phyloP scores from a whole-genome alignment of 495 filamentous ascomycete genomes.

The Neurospora sp. region DNA sequence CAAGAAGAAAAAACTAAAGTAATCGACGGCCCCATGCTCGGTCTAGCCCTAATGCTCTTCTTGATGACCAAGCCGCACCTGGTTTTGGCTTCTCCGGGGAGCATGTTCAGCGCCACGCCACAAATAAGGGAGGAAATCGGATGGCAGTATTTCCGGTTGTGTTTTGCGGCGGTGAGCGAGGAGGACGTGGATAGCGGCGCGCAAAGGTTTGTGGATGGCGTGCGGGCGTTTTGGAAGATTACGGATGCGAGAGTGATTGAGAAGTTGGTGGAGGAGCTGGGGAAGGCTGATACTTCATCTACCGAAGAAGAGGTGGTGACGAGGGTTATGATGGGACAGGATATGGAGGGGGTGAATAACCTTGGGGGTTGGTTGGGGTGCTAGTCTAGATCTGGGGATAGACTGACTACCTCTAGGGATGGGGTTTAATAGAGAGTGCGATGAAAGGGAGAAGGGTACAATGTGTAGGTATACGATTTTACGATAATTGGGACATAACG shows the following conservation, averaged over 20 bases:
- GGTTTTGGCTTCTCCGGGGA: conserved; percentile 53
- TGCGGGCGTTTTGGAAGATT: conserved; percentile 64
- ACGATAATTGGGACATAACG: not conserved
- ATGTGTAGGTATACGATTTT: not conserved
- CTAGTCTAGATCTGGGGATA: conserved; percentile 5
- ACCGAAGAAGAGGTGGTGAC: not conserved
- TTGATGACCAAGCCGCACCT: conserved; percentile 56
- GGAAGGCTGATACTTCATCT: not conserved
- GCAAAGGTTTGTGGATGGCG: conserved; percentile 53
- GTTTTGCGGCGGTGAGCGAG: conserved; percentile 73
- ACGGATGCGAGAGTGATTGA: conserved; percentile 57
- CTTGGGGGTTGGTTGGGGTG: conserved; percentile 23
- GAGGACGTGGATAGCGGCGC: conserved; percentile 52
- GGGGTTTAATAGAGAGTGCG: not conserved
- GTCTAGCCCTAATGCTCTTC: conserved; percentile 60
- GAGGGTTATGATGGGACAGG: not conserved
- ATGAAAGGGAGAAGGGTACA: not conserved
- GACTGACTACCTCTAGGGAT: not conserved
- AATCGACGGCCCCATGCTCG: conserved; percentile 33
- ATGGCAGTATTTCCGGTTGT: conserved; percentile 63
- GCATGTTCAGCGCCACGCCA: conserved; percentile 57
- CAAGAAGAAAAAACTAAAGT: not conserved
- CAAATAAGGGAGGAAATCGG: conserved; percentile 42
- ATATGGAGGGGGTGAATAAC: conserved; percentile 6
- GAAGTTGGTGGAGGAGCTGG: conserved; percentile 22